Evolutionary conservation across 257 asterid genomes (phyloP).

Genomic region (Fraxinus quadrangulata): DNA sequence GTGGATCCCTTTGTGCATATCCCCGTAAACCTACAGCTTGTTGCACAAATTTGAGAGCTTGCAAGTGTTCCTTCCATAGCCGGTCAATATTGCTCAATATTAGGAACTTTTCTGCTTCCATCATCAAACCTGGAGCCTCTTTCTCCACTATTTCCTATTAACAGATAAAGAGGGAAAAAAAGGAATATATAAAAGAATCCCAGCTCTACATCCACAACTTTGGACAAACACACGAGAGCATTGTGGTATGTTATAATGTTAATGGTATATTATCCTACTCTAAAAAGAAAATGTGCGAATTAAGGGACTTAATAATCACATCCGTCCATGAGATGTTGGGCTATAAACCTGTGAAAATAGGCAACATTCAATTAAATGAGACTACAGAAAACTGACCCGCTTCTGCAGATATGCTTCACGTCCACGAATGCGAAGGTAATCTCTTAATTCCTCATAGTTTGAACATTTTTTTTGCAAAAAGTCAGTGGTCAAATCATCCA

Average conservation of each 20-base stretch:
- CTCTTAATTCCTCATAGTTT: slow-evolving; percentile 53
- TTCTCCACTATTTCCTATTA: slow-evolving; percentile 85
- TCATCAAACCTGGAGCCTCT: slow-evolving; percentile 94
- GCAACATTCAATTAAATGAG: slow-evolving; percentile 13
- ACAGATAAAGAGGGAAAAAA: neutral
- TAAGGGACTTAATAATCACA: neutral
- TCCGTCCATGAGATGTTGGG: neutral
- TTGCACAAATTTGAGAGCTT: slow-evolving; percentile 97
- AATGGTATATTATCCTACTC: neutral
- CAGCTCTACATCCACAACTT: neutral
- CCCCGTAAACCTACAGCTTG: slow-evolving; percentile 98
- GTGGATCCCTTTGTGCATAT: slow-evolving; percentile 98
- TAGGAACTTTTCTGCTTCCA: slow-evolving; percentile 95
- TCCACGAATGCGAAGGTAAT: slow-evolving; percentile 63
- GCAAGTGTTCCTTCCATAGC: slow-evolving; percentile 99
- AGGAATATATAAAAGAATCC: neutral
- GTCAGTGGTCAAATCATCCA: slow-evolving; percentile 63
- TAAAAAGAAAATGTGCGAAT: neutral
- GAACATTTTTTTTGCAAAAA: slow-evolving; percentile 47
- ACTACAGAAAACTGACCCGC: slow-evolving; percentile 57
- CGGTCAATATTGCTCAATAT: slow-evolving; percentile 90
- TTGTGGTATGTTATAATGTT: neutral
- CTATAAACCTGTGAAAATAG: slow-evolving; percentile 2
- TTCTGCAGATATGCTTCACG: slow-evolving; percentile 83
- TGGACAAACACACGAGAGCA: neutral